Evolutionary conservation across 2,329 filamentous ascomycete genomes (phyloP).

Genomic region (Trichoderma sp.): DNA sequence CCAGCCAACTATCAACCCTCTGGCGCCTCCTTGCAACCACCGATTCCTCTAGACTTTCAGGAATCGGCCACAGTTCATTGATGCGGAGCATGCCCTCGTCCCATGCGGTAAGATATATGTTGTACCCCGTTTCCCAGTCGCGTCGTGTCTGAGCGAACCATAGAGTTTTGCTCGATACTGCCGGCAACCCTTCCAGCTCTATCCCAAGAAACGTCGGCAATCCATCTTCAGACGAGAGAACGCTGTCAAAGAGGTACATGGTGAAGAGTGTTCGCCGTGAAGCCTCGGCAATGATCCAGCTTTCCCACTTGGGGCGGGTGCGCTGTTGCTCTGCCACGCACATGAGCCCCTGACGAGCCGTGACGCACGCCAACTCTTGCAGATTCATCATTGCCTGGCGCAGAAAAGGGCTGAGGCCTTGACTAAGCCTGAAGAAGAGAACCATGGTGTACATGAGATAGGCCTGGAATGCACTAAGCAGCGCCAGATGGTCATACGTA

Average conservation of each 20-base stretch:
- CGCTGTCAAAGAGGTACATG: conserved; percentile 53
- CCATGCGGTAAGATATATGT: conserved; percentile 43
- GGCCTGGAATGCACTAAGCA: conserved; percentile 49
- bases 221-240: conserved; percentile 43
- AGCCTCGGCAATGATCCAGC: conserved; percentile 52
- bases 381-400: conserved; percentile 48
- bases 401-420: conserved; percentile 31
- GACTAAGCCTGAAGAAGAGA: conserved; percentile 41
- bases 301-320: conserved; percentile 47
- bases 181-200: conserved; percentile 45
- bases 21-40: conserved; percentile 31
- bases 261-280: conserved; percentile 51
- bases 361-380: conserved; percentile 46
- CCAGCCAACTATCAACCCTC: conserved; percentile 49
- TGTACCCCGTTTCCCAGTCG: conserved; percentile 45
- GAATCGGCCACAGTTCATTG: conserved; percentile 50
- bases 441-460: conserved; percentile 53
- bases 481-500: conserved; percentile 27
- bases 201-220: conserved; percentile 47
- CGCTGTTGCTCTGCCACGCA: conserved; percentile 41
- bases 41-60: conserved; percentile 30
- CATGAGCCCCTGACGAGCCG: conserved; percentile 40
- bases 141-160: conserved; percentile 41
- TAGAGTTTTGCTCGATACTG: conserved; percentile 39
- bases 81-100: conserved; percentile 40